Percentiles rank a stretch among this genome's conserved stretches.
Evolutionary conservation across 2,329 filamentous ascomycete species (phyloP).

Genomic region (Botryotinia globosa): DNA sequence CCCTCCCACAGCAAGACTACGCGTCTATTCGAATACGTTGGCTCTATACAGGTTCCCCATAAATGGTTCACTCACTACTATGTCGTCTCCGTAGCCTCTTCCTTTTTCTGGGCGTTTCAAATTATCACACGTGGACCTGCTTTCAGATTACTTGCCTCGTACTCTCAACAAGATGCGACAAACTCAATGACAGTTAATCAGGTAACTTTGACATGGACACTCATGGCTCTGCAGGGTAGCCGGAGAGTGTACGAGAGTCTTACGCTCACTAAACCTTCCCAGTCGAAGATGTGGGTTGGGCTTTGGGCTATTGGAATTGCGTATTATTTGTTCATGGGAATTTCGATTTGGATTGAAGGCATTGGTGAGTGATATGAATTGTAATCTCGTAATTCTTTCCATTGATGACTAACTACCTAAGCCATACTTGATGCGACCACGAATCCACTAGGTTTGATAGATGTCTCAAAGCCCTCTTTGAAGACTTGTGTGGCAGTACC

Average conservation of each 20-base stretch:
- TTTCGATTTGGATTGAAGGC: conserved; percentile 84
- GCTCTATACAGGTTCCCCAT: conserved; percentile 64
- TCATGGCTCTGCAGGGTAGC: conserved; percentile 73
- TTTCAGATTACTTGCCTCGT: conserved; percentile 49
- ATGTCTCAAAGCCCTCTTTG: conserved; percentile 38
- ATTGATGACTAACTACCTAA: conserved; percentile 29
- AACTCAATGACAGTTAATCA: conserved; percentile 58
- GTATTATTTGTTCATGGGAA: conserved; percentile 72
- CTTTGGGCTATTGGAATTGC: conserved; percentile 77
- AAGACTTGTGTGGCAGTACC: conserved; percentile 56
- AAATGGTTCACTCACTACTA: conserved; percentile 91
- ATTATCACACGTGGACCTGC: conserved; percentile 53
- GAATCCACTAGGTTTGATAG: conserved; percentile 18
- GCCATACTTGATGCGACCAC: conserved; percentile 25
- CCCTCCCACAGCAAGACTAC: conserved; percentile 2
- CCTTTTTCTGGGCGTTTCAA: conserved; percentile 71
- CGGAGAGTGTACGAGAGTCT: conserved; percentile 76
- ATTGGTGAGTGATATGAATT: conserved; percentile 52
- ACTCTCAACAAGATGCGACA: conserved; percentile 25
- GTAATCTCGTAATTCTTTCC: background rate
- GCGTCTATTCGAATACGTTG: conserved; percentile 26
- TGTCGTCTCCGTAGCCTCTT: conserved; percentile 64
- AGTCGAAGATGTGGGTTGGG: conserved; percentile 77
- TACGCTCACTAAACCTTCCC: conserved; percentile 59
- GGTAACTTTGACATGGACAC: conserved; percentile 62